Base-by-base conservation (phyloP, 257 asterid genomes). In the Mitragyna speciosa region DNA sequence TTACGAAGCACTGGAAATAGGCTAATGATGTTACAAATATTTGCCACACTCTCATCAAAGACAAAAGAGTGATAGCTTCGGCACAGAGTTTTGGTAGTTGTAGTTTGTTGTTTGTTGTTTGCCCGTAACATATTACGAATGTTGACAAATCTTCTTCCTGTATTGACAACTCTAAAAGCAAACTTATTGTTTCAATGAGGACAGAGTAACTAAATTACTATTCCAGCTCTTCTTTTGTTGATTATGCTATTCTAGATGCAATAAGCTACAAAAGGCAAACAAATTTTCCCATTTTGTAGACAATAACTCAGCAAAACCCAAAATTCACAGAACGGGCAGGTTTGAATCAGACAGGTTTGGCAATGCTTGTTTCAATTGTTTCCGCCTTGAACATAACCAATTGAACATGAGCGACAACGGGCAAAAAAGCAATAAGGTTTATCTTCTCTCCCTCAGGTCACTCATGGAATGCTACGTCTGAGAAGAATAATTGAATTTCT, bases 81-180 rank as follows among this genome's bases (percentile, higher is more conserved):
- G 15, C 7, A 12, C 11, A 24, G 58, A 77, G 49, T 48, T 77
- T 77, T 77, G 65, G 64, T 77, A 31, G 64, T 24, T 76, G 41
- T 17, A 26, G 49, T 45, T 0, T 45, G 11, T 24, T 54, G 5
- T 49, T 70, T n/a, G 28, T 47, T 28, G n/a, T 45, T 45, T 36
- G 33, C 22, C 9, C n/a, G 33, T 26, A 63, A 31, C 5, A 43
- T 3, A 15, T n/a, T 9, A 24, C 36, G 30, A 70, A 41, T 12
- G 43, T 20, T 28, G 0, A 2, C 49, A 2, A 14, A 4, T 66
- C 71, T 14, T 17, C 26, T 31, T 19, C 72, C 48, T 67, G 71
- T 31, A 31, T 33, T 15, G 15, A 33, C 36, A 26, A 63, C 7
- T 63, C 7, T 63, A 12, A 12, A n/a, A n/a, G 41, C 69, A 26